A percentile compares a stretch with the other conserved stretches of the same genome.
These are phyloP conservation scores for Blastomyces gilchristii DNA, from an alignment of 2,329 filamentous ascomycete species.

Conservation along the genomic window DNA sequence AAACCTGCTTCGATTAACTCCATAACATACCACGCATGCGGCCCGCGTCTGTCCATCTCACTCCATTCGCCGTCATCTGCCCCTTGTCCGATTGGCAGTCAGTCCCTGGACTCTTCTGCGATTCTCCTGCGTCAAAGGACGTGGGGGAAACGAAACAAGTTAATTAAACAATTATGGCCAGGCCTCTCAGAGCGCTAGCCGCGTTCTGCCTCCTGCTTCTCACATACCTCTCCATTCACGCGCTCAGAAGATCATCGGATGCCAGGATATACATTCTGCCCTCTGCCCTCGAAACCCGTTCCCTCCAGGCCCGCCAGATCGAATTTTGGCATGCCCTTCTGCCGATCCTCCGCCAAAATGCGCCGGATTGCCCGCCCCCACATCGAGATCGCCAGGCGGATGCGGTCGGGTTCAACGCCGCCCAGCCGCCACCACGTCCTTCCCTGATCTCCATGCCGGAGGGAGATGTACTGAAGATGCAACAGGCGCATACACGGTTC, in stretches of 20 bases:
- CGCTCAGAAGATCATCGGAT: background rate
- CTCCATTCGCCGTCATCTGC: no score
- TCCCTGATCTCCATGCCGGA: constrained; percentile 24
- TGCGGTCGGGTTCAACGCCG: constrained; percentile 22
- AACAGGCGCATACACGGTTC: constrained; percentile 27
- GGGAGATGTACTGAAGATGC: constrained; percentile 25
- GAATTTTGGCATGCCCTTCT: constrained; percentile 28
- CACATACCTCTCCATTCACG: background rate
- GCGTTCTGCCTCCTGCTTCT: background rate
- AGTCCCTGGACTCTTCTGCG: background rate
- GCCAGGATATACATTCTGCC: background rate
- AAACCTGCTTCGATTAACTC: no score
- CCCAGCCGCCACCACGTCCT: constrained; percentile 20
- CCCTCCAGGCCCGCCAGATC: constrained; percentile 16
- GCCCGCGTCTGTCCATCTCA: no score
- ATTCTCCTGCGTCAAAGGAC: background rate
- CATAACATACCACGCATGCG: no score
- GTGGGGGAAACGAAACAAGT: background rate
- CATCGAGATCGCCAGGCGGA: constrained; percentile 19
- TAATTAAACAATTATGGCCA: background rate
- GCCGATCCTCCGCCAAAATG: constrained; percentile 22
- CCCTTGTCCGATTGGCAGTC: background rate
- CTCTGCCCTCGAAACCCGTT: background rate
- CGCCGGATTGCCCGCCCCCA: constrained; percentile 23
- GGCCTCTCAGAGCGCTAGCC: background rate